Evolutionary conservation across 257 asterid genomes (phyloP).

Genomic region (Solanum chmielewskii): DNA sequence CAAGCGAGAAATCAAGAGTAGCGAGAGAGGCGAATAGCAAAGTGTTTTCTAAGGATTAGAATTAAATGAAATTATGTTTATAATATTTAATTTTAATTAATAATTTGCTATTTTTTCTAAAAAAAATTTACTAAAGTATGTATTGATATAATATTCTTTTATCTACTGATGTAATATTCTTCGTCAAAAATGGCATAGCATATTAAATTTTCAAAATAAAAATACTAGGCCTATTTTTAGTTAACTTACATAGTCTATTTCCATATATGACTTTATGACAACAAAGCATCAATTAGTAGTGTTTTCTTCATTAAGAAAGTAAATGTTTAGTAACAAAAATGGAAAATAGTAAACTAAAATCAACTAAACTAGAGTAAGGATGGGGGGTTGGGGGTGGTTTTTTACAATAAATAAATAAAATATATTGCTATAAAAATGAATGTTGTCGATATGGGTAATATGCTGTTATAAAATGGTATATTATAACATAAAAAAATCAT

Average conservation of each 20-base stretch:
- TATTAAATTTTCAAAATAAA: neutral
- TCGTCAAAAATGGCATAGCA: neutral
- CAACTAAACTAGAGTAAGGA: neutral
- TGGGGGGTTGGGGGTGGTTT: neutral
- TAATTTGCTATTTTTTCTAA: too few species aligned
- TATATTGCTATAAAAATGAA: neutral
- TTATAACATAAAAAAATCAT: too few species aligned
- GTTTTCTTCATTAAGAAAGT: neutral
- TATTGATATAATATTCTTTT: neutral
- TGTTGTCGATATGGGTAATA: too few species aligned
- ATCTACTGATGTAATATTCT: neutral
- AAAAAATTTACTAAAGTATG: too few species aligned
- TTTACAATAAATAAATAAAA: neutral
- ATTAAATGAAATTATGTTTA: too few species aligned
- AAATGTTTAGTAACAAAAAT: neutral
- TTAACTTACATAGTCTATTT: neutral
- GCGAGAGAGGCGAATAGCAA: too few species aligned
- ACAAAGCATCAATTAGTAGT: neutral
- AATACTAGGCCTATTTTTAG: neutral
- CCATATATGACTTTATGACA: neutral
- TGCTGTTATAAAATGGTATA: neutral
- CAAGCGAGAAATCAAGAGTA: too few species aligned
- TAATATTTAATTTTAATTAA: too few species aligned
- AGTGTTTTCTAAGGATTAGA: too few species aligned
- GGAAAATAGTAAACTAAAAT: neutral